These are phyloP conservation scores for Penicillium soppii DNA, from an alignment of 495 filamentous ascomycete genomes.

Conservation along the genomic window DNA sequence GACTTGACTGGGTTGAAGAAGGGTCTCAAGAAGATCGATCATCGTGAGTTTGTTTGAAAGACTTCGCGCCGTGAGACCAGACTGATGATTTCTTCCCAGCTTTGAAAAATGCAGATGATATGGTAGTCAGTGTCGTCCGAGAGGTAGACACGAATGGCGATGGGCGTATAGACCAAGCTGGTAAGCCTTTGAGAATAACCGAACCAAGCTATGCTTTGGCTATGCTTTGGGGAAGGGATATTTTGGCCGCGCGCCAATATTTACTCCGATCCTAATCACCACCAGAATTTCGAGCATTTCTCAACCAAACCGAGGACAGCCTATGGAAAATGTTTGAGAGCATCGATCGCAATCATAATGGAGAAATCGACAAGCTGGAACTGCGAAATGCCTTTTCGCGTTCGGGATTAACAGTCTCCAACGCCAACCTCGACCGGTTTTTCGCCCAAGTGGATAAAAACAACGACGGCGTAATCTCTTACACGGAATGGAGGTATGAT, in stretches of 20 bases:
- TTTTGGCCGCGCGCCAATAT: conserved; percentile 6
- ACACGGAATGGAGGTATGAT: conserved; percentile 93
- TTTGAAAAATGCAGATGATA: conserved; percentile 87
- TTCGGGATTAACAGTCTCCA: conserved; percentile 77
- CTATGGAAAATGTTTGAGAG: conserved; percentile 77
- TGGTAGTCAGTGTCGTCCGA: conserved; percentile 75
- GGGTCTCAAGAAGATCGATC: conserved; percentile 85
- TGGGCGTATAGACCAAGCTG: conserved; percentile 85
- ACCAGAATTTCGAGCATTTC: conserved; percentile 84
- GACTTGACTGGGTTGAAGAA: conserved; percentile 80
- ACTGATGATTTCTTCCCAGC: conserved; percentile 54
- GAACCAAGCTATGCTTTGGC: background rate
- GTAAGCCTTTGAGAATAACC: conserved; percentile 47
- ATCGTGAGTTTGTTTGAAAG: conserved; percentile 63
- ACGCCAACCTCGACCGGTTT: conserved; percentile 75
- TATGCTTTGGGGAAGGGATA: conserved; percentile 6
- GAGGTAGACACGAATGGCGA: conserved; percentile 84
- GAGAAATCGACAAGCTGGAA: conserved; percentile 84
- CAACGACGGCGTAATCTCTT: conserved; percentile 82
- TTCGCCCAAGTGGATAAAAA: conserved; percentile 89
- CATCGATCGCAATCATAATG: conserved; percentile 85
- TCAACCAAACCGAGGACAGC: conserved; percentile 80
- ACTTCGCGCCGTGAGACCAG: conserved; percentile 25
- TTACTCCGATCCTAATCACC: conserved; percentile 22
- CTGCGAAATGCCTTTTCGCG: conserved; percentile 72